Evolutionary conservation across 441 rosid species (phyloP), one percentile per base, ranked within the genome.

Genomic region (Viola pubescens): DNA sequence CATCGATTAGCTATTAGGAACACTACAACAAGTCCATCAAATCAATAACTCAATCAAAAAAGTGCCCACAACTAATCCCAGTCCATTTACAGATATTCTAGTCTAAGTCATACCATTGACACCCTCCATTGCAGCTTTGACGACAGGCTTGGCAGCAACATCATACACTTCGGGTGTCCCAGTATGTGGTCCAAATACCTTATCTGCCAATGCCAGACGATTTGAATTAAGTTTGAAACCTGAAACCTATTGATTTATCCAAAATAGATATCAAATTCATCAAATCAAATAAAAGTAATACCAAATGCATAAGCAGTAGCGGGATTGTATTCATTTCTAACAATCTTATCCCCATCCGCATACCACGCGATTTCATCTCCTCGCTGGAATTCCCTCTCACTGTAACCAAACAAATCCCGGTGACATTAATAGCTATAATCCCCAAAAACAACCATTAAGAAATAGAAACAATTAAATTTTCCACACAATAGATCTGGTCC

Each of bases 291-390:
- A 57, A 47, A 45, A 50, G 4, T 51, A 60, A 50, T 86, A 94
- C 99, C 99, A 48, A 88, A 94, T 53, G 97, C 97, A 56, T 87
- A 91, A 61, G 97, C 89, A 14, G 96, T 79, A 48, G 85, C 86
- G 9, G 87, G 91, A 80, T 87, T 91, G 49, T 78, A 87, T 77
- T 91, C 98, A 46, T 87, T 87, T 72, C 96, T 79, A 55, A 89
- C 98, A 70, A 84, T 76, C 63, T 88, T 89, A 71, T 91, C 96
- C 4, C 95, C 98, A 64, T 94, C 99, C 6, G 99, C 88, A 46
- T 80, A 86, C 99, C 99, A 94, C 48, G 91, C 85, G 63, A 91
- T 82, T 81, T 91, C 99, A 61, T 94, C 99, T 64, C 99, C 99
- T 71, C 84, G 79, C 71, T 84, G 95, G 64, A 75, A 91, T 81